phyloP scores from a whole-genome alignment of 176 grass and related monocot genomes.

The Calamus simplicifolius region DNA sequence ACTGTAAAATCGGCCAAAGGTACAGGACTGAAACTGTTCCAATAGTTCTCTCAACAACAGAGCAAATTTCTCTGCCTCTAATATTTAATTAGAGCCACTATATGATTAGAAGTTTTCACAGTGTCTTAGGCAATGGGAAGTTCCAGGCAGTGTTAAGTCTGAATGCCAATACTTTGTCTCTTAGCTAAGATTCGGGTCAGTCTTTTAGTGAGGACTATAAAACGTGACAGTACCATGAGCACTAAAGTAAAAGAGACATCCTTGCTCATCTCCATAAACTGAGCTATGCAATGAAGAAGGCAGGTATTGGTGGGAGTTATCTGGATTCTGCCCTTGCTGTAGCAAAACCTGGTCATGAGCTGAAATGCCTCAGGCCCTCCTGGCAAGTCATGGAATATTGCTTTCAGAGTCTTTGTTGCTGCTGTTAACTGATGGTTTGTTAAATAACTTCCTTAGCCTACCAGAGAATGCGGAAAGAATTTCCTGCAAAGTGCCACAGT shows the following conservation, averaged over 20 bases:
- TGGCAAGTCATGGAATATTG: constrained; percentile 55
- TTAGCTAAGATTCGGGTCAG: no score
- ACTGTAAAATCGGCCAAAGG: no score
- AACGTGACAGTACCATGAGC: no score
- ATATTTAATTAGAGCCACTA: no score
- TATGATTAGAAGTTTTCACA: no score
- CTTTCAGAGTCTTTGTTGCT: constrained; percentile 20
- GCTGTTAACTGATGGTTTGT: constrained; percentile 17
- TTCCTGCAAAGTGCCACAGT: constrained; percentile 40
- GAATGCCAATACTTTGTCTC: no score
- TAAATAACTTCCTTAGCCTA: constrained; percentile 34
- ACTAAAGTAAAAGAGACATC: background rate
- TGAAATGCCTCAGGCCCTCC: constrained; percentile 77
- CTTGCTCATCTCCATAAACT: constrained; percentile 64
- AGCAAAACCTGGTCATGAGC: constrained; percentile 69
- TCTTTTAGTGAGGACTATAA: no score
- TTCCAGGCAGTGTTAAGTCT: no score
- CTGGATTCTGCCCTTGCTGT: constrained; percentile 21
- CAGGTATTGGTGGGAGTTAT: constrained; percentile 55
- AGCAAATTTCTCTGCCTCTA: no score
- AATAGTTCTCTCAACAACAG: no score
- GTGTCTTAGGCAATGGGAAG: no score
- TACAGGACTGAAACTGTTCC: no score
- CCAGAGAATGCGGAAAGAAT: constrained; percentile 47
- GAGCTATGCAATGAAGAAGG: constrained; percentile 48